Conservation (phyloP, 1,139 yeast genomes). For the Diutina scorzettiae region DNA sequence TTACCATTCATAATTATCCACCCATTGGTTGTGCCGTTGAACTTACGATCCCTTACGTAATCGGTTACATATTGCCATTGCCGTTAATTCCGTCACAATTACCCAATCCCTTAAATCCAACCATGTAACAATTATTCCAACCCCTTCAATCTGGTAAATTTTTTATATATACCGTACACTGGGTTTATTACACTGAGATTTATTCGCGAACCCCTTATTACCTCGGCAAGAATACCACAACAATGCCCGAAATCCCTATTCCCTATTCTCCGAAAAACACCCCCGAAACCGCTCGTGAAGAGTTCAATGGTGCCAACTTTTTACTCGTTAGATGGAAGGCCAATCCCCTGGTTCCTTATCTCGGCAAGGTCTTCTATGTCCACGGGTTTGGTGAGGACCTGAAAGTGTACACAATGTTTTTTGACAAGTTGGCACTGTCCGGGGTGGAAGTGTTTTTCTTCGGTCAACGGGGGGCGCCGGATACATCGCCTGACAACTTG, state of each 20-base stretch:
- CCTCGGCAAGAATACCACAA: too few relatives aligned
- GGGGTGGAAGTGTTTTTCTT: constrained; percentile 73
- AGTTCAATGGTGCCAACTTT: constrained; percentile 26
- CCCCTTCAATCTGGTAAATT: too few relatives aligned
- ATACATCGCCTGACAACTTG: constrained; percentile 47
- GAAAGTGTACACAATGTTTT: constrained; percentile 39
- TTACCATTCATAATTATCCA: too few relatives aligned
- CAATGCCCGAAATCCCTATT: background rate
- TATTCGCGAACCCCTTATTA: too few relatives aligned
- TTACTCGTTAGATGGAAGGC: constrained; percentile 30
- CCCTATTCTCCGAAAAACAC: constrained; percentile 27
- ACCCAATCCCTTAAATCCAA: too few relatives aligned
- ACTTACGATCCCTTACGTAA: too few relatives aligned
- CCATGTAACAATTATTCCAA: too few relatives aligned
- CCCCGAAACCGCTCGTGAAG: constrained; percentile 19
- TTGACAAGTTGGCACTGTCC: constrained; percentile 40
- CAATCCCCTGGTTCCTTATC: constrained; percentile 22
- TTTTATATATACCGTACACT: too few relatives aligned
- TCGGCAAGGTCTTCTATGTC: constrained; percentile 50
- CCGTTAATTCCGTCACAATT: too few relatives aligned
- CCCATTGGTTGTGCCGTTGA: too few relatives aligned
- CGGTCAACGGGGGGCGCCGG: constrained; percentile 87
- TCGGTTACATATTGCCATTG: too few relatives aligned
- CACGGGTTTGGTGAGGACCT: constrained; percentile 78
- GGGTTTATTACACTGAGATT: too few relatives aligned